Percentiles rank a stretch among this genome's conserved stretches.
Conservation (phyloP, 345 rosid species). For the Lepidium africanum region DNA sequence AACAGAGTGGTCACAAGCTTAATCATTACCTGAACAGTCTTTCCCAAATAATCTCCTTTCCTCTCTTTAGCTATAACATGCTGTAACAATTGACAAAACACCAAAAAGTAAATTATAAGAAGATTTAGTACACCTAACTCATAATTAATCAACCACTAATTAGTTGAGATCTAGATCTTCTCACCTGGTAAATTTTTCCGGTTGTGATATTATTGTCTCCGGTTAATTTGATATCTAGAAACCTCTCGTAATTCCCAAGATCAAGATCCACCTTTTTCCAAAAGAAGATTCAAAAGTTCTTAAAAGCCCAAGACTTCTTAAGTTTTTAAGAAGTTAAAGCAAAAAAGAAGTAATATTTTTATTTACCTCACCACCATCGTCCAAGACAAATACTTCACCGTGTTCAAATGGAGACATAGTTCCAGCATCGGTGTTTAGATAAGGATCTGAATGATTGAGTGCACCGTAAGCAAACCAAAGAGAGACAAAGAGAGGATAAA, state of each 20-base stretch:
- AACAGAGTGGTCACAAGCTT: background rate
- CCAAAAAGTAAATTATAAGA: background rate
- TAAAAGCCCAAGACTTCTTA: background rate
- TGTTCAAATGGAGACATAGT: conserved; percentile 99
- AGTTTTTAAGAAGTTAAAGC: background rate
- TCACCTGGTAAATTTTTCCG: conserved; percentile 76
- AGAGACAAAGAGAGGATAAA: background rate
- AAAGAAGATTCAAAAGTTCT: background rate
- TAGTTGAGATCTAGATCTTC: conserved; percentile 13
- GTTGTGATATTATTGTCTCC: conserved; percentile 72
- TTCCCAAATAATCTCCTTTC: conserved; percentile 91
- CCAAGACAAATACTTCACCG: conserved; percentile 94
- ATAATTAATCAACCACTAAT: conserved; percentile 2
- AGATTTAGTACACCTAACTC: conserved; percentile 4
- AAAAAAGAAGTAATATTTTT: background rate
- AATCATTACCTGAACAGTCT: conserved; percentile 73
- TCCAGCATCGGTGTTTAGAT: conserved; percentile 92
- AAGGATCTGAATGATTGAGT: conserved; percentile 60
- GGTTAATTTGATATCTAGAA: conserved; percentile 58
- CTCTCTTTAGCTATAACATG: conserved; percentile 81
- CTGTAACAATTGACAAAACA: conserved; percentile 32
- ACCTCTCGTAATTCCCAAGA: conserved; percentile 82
- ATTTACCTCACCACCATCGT: conserved; percentile 95
- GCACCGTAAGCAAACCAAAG: conserved; percentile 14
- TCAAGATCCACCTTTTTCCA: conserved; percentile 64